These are phyloP conservation scores for Harringtonia aguacate DNA, from an alignment of 2,329 filamentous ascomycete species.

Conservation along the genomic window DNA sequence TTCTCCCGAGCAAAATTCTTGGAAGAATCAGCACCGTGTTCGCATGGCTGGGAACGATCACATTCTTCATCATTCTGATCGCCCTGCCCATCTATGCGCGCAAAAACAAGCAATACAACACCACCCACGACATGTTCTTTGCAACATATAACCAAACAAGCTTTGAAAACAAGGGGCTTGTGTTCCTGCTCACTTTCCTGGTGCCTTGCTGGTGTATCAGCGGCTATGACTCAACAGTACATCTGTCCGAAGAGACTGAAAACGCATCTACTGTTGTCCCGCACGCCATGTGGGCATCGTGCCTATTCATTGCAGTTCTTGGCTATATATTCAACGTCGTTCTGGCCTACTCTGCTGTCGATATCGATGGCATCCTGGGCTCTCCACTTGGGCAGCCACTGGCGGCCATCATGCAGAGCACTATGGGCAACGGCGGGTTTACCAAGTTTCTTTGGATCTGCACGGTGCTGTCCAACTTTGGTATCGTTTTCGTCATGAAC, in stretches of 20 bases:
- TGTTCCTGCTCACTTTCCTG: conserved; percentile 4
- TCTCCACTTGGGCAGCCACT: conserved; percentile 4
- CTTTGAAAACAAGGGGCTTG: conserved; percentile 3
- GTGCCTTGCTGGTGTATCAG: conserved; percentile 6
- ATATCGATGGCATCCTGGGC: conserved; percentile 4
- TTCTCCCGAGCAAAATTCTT: conserved; percentile 4
- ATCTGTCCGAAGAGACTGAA: conserved; percentile 3
- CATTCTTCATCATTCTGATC: conserved; percentile 2
- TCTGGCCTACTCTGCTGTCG: conserved; percentile 1
- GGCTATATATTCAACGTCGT: conserved; percentile 5
- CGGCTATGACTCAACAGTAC: conserved; percentile 4
- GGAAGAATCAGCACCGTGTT: conserved; percentile 5
- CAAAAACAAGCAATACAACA: not conserved
- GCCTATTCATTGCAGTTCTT: not conserved
- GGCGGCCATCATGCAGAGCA: conserved; percentile 1
- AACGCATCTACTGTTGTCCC: conserved; percentile 2
- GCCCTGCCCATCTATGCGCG: conserved; percentile 2
- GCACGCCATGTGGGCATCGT: conserved; percentile 5
- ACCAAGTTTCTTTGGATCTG: conserved; percentile 3
- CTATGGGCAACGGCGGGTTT: conserved; percentile 1
- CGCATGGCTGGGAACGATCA: conserved; percentile 1
- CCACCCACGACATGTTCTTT: conserved; percentile 3
- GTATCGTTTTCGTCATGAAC: conserved; percentile 7
- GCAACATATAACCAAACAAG: not conserved
- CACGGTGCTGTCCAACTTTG: conserved; percentile 6